phyloP scores from a whole-genome alignment of 441 rosid species.

The Adansonia grandidieri region DNA sequence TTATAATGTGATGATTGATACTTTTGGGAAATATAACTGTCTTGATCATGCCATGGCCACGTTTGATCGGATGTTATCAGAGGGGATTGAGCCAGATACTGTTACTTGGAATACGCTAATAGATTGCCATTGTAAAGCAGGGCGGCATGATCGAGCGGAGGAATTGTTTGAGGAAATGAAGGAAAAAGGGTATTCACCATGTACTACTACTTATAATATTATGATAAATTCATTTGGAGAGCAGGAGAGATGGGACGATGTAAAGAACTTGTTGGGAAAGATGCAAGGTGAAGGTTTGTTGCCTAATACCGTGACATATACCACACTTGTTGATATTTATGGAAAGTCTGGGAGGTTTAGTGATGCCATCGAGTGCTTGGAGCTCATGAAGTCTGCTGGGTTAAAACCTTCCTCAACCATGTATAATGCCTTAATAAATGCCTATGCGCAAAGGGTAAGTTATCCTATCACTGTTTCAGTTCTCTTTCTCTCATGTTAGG shows the following conservation, averaged over 20 bases:
- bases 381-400: constrained; percentile 81
- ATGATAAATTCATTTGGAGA: constrained; percentile 85
- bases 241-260: constrained; percentile 84
- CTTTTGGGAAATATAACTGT: constrained; percentile 91
- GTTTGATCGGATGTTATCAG: constrained; percentile 76
- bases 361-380: constrained; percentile 88
- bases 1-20: constrained; percentile 93
- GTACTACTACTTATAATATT: constrained; percentile 81
- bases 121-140: constrained; percentile 86
- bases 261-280: constrained; percentile 66
- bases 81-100: constrained; percentile 80
- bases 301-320: constrained; percentile 79
- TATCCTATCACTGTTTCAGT: constrained; percentile 24
- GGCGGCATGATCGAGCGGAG: constrained; percentile 70
- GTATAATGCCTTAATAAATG: constrained; percentile 97
- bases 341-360: constrained; percentile 87
- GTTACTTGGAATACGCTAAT: constrained; percentile 97
- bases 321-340: constrained; percentile 87
- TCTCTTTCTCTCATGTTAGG: constrained; percentile 16
- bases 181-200: constrained; percentile 72
- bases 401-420: constrained; percentile 79
- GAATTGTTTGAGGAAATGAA: constrained; percentile 86
- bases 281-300: constrained; percentile 73
- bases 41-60: constrained; percentile 91
- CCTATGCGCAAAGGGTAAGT: constrained; percentile 91